Percentiles rank a stretch among this genome's conserved stretches.
Conservation (phyloP, 1,284 basidiomycete genomes). For the Erythrobasidium hasegawianum region DNA sequence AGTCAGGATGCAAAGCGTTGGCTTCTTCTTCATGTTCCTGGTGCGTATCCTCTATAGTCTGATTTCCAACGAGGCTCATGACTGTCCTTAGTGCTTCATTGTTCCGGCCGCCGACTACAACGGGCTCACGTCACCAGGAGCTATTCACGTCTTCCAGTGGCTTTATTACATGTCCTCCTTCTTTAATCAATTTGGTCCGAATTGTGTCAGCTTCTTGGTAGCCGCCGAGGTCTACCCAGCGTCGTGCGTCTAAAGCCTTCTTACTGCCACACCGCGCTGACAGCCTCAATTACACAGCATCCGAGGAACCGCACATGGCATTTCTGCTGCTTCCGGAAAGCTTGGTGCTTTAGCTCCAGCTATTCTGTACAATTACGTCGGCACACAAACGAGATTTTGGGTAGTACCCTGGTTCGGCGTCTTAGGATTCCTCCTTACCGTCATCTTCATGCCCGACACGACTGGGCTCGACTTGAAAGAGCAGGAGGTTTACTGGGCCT, state of each 20-base stretch:
- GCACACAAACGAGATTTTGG: constrained; percentile 54
- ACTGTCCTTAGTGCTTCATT: constrained; percentile 29
- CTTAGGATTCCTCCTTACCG: constrained; percentile 52
- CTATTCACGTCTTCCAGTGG: constrained; percentile 47
- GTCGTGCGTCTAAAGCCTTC: constrained; percentile 36
- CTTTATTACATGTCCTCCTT: constrained; percentile 56
- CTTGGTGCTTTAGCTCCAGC: constrained; percentile 47
- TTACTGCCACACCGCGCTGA: no score
- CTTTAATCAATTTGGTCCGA: constrained; percentile 57
- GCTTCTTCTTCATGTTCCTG: constrained; percentile 54
- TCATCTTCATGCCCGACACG: constrained; percentile 53
- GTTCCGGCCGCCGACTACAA: constrained; percentile 51
- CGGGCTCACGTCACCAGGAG: constrained; percentile 47
- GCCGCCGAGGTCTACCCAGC: constrained; percentile 50
- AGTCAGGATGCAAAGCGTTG: constrained; percentile 54
- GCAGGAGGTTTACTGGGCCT: constrained; percentile 58
- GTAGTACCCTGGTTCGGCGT: constrained; percentile 57
- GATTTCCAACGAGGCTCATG: no score
- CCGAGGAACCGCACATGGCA: constrained; percentile 50
- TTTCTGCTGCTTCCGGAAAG: constrained; percentile 50
- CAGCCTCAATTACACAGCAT: constrained; percentile 40
- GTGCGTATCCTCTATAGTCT: no score
- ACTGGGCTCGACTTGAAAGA: constrained; percentile 54
- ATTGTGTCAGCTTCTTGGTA: constrained; percentile 38
- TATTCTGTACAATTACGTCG: constrained; percentile 49